These are phyloP conservation scores for Pyrenophora graminea DNA, from an alignment of 2,329 filamentous ascomycete species.

Conservation along the genomic window DNA sequence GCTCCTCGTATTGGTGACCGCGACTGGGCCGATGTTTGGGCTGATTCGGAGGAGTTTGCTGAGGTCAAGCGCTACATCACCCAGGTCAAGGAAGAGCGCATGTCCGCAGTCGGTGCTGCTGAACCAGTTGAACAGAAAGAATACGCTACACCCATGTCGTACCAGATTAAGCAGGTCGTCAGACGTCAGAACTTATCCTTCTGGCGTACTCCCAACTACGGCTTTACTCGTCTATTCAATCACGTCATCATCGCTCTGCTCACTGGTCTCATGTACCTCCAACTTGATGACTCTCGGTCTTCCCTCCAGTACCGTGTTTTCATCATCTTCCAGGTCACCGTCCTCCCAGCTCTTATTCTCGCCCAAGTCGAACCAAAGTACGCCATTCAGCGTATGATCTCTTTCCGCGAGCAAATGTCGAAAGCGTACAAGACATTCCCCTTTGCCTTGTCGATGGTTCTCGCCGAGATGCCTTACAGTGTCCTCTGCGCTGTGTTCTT, in stretches of 20 bases:
- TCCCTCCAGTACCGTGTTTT: constrained; percentile 86
- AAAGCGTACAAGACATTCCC: constrained; percentile 85
- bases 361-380: constrained; percentile 85
- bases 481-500: constrained; percentile 79
- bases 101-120: constrained; percentile 51
- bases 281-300: constrained; percentile 73
- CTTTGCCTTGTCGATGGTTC: constrained; percentile 76
- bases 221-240: constrained; percentile 85
- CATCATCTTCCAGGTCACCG: constrained; percentile 86
- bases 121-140: constrained; percentile 65
- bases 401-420: constrained; percentile 81
- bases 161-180: constrained; percentile 78
- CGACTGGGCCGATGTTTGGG: constrained; percentile 83
- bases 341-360: constrained; percentile 81
- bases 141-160: constrained; percentile 77
- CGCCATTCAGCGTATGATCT: constrained; percentile 76
- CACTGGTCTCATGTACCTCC: constrained; percentile 77
- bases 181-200: constrained; percentile 75
- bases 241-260: constrained; percentile 78
- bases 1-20: constrained; percentile 71
- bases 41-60: constrained; percentile 70
- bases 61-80: constrained; percentile 68
- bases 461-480: constrained; percentile 84
- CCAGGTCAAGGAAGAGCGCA: constrained; percentile 66
- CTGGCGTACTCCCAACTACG: constrained; percentile 87